Base-by-base conservation (phyloP, 2,329 filamentous ascomycete genomes). In the Fusarium humuli region DNA sequence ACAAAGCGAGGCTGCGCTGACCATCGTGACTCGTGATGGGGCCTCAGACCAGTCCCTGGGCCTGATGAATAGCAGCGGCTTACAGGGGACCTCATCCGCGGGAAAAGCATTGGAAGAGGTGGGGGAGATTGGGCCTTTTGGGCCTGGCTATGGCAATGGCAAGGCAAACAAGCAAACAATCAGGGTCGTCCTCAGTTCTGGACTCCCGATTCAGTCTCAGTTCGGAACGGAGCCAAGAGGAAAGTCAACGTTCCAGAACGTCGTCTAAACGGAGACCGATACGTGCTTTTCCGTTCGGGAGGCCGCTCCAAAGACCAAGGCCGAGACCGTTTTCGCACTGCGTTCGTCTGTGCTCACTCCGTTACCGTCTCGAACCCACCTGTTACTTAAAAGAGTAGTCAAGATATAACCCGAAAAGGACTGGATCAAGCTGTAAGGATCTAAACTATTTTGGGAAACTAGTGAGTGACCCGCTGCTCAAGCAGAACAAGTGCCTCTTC, bases 401-500 rank as follows among this genome's bases (percentile, higher is more conserved):
- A 3, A 55, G 9, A 22, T 41, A 61, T 40, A 45, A 7, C 73
- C 65, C n/a, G 29, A 68, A 70, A 3, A 7, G 52, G 73, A 22
- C 45, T 72, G 42, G 14, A 45, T 14, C 3, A 4, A 1, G 3
- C 0, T 5, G 0, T 3, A 1, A 0, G 3, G 2, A 5, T 32
- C 56, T 65, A 74, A 75, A 55, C 44, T 63, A 29, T 20, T 18
- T 66, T 65, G 16, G 57, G 57, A 65, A 56, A 40, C 48, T 27
- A 50, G 11, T 22, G 53, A 55, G 11, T 22, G 53, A 55, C 48
- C 71, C 62, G 50, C 69, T 52, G 50, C 54, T 44, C 25, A 68
- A 64, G 70, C 73, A 75, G 63, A 68, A 74, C 61, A 73, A 72
- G 60, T 70, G 57, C 73, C 73, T 60, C 48, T 71, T 75, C 65